Percentiles rank a stretch among this genome's conserved stretches.
phyloP scores from a whole-genome alignment of 2,329 filamentous ascomycete species.

The Fusarium sp. region DNA sequence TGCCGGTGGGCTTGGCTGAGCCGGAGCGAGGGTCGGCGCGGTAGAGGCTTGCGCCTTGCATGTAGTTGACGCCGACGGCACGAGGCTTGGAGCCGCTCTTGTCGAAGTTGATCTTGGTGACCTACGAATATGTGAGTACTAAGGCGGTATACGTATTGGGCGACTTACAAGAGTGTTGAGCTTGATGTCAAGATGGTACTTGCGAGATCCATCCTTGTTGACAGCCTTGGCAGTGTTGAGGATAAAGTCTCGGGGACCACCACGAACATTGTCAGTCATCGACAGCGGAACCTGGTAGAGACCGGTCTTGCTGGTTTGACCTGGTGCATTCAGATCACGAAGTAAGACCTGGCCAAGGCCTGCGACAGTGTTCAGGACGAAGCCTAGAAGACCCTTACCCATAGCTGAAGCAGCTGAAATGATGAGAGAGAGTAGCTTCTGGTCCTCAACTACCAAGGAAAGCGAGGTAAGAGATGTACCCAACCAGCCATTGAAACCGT shows the following conservation, averaged over 20 bases:
- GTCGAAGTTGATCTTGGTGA: conserved; percentile 52
- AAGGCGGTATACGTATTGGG: fast-evolving
- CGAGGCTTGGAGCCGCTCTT: conserved; percentile 41
- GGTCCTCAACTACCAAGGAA: conserved; percentile 41
- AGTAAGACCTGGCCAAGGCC: conserved; percentile 42
- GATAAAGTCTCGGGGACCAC: conserved; percentile 66
- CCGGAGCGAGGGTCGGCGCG: conserved; percentile 37
- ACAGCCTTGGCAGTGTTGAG: conserved; percentile 45
- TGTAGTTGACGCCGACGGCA: conserved; percentile 48
- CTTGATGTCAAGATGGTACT: conserved; percentile 44
- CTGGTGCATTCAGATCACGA: conserved; percentile 42
- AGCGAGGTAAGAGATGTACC: conserved; percentile 31
- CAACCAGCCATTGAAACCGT: conserved; percentile 55
- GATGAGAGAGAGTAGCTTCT: conserved; percentile 43
- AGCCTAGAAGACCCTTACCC: conserved; percentile 35
- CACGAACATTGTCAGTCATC: conserved; percentile 61
- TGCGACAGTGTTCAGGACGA: conserved; percentile 31
- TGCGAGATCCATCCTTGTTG: conserved; percentile 38
- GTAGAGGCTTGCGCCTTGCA: conserved; percentile 41
- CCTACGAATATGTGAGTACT: not conserved
- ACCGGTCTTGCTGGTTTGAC: conserved; percentile 24
- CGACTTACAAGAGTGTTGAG: conserved; percentile 34
- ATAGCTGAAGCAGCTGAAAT: conserved; percentile 42
- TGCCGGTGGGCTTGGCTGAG: conserved; percentile 6
- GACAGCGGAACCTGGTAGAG: conserved; percentile 69